Evolutionary conservation across 2,329 filamentous ascomycete species (phyloP).

Genomic region (Hortaea werneckii): DNA sequence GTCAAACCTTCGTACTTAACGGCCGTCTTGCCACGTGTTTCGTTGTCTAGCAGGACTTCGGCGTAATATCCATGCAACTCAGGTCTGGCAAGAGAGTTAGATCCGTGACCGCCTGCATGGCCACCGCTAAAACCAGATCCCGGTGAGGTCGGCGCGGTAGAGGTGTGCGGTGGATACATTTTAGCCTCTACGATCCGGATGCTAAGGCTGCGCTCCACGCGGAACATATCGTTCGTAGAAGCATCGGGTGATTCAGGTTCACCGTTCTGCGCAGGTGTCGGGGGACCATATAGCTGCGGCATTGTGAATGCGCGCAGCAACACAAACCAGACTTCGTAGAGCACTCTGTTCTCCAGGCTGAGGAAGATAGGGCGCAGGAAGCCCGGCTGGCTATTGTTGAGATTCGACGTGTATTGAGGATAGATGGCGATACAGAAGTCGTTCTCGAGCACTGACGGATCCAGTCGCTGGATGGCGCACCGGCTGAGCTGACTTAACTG

Average conservation of each 20-base stretch:
- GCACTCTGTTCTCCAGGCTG: slow-evolving; percentile 70
- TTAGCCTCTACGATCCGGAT: slow-evolving; percentile 54
- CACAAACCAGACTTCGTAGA: slow-evolving; percentile 98
- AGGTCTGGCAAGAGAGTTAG: slow-evolving; percentile 5
- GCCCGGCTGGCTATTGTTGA: slow-evolving; percentile 54
- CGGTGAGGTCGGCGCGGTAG: slow-evolving; percentile 5
- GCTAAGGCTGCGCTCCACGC: slow-evolving; percentile 52
- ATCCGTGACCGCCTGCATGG: slow-evolving; percentile 5
- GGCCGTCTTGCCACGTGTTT: slow-evolving; percentile 65
- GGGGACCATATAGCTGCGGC: slow-evolving; percentile 70
- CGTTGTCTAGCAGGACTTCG: slow-evolving; percentile 69
- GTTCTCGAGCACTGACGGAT: slow-evolving; percentile 81
- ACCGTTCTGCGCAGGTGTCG: slow-evolving; percentile 34
- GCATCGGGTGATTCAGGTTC: slow-evolving; percentile 13
- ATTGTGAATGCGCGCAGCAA: slow-evolving; percentile 82
- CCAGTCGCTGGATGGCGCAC: slow-evolving; percentile 80
- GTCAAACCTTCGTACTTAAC: slow-evolving; percentile 60
- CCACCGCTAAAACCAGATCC: slow-evolving; percentile 16
- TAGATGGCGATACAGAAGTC: slow-evolving; percentile 94
- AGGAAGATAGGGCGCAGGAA: slow-evolving; percentile 83
- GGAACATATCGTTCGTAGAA: slow-evolving; percentile 50
- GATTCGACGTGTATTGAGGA: slow-evolving; percentile 73
- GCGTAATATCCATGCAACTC: slow-evolving; percentile 60
- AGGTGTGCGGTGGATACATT: slow-evolving; percentile 30
- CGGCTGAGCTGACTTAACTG: slow-evolving; percentile 82